Percentiles rank a stretch among this genome's conserved stretches.
Conservation (phyloP, 208 protist genomes). For the Acanthamoeba royreba region DNA sequence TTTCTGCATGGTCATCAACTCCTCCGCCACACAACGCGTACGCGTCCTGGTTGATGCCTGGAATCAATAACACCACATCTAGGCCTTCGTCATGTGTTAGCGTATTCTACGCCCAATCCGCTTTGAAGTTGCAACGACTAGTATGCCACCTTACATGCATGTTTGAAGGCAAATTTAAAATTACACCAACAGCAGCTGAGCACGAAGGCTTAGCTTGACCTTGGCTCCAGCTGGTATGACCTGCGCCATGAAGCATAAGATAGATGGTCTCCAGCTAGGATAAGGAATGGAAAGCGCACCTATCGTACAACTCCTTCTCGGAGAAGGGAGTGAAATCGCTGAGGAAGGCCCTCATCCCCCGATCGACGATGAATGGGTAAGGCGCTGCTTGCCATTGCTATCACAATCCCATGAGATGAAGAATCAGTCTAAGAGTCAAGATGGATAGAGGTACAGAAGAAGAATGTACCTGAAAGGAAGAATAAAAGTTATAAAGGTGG, state of each 20-base stretch:
- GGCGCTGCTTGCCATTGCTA: background rate
- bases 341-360: background rate
- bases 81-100: background rate
- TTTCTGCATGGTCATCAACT: too few species aligned
- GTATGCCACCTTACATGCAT: too few species aligned
- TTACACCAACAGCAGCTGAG: background rate
- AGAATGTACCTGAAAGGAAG: background rate
- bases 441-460: background rate
- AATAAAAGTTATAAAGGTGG: background rate
- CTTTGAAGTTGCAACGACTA: background rate
- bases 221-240: background rate
- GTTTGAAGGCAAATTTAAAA: background rate
- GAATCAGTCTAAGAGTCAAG: too few species aligned
- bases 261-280: too few species aligned
- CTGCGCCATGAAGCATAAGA: background rate
- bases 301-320: conserved; percentile 29
- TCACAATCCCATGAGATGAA: too few species aligned
- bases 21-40: too few species aligned
- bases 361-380: background rate
- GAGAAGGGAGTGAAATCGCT: conserved; percentile 1
- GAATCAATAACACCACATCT: background rate
- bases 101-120: background rate
- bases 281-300: background rate
- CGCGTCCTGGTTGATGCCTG: too few species aligned
- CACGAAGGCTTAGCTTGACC: background rate